phyloP scores from a whole-genome alignment of 2,329 filamentous ascomycete species.

The Amesomyces nigricolor region DNA sequence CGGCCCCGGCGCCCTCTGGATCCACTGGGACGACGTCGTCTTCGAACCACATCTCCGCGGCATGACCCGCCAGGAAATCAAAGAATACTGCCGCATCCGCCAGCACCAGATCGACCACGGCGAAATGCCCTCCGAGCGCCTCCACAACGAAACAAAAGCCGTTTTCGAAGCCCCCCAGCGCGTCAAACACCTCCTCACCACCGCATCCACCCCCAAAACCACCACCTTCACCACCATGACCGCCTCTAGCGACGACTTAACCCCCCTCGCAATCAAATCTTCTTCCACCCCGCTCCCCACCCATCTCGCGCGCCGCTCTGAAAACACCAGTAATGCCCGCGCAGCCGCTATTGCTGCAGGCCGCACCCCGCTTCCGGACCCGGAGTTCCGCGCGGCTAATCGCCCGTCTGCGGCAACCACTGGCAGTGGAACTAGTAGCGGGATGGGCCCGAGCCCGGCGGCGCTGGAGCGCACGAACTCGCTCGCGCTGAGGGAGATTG shows the following conservation, averaged over 20 bases:
- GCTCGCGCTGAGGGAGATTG: slow-evolving; percentile 48
- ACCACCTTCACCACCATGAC: slow-evolving; percentile 13
- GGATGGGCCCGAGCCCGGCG: slow-evolving; percentile 26
- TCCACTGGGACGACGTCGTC: slow-evolving; percentile 56
- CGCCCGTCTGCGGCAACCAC: slow-evolving; percentile 18
- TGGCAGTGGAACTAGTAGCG: too few species aligned
- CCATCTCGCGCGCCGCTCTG: slow-evolving; percentile 5
- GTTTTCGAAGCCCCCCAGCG: slow-evolving; percentile 43
- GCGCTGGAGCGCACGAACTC: slow-evolving; percentile 43
- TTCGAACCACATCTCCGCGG: slow-evolving; percentile 51
- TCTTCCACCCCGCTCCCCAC: not conserved
- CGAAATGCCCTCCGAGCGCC: slow-evolving; percentile 44
- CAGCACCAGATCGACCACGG: slow-evolving; percentile 52
- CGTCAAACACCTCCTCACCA: slow-evolving; percentile 17
- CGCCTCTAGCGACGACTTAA: slow-evolving; percentile 16
- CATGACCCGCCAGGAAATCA: slow-evolving; percentile 51
- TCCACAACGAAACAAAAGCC: slow-evolving; percentile 47
- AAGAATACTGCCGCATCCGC: slow-evolving; percentile 58
- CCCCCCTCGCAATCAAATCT: slow-evolving; percentile 19
- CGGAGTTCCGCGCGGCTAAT: slow-evolving; percentile 34
- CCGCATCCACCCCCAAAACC: slow-evolving; percentile 21
- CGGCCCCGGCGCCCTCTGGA: slow-evolving; percentile 57
- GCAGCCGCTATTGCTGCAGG: slow-evolving; percentile 18
- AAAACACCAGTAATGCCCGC: slow-evolving; percentile 22
- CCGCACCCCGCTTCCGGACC: slow-evolving; percentile 33